phyloP scores from a whole-genome alignment of 2,329 filamentous ascomycete species.

The Rhynchosporium secalis region DNA sequence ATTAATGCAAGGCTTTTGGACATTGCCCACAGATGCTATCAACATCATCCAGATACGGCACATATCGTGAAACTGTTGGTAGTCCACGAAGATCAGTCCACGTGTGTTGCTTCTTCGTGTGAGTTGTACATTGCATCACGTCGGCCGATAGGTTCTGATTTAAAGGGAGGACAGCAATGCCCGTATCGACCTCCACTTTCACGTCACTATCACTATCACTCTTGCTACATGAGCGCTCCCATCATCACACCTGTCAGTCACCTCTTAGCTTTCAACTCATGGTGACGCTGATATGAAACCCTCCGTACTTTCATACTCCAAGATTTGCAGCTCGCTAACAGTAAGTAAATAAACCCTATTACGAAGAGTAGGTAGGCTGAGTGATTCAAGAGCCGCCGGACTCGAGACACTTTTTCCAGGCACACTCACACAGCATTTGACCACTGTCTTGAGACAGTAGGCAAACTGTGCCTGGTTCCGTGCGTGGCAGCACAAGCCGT shows the following conservation, averaged over 20 bases:
- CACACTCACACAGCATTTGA: conserved; percentile 5
- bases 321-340: no score
- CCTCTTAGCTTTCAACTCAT: no score
- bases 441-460: neutral
- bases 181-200: no score
- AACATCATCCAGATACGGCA: neutral
- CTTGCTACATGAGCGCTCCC: no score
- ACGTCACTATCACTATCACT: no score
- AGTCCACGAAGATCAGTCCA: neutral
- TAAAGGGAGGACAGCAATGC: no score
- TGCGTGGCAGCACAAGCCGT: neutral
- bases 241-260: no score
- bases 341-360: no score
- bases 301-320: no score
- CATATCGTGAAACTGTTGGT: neutral
- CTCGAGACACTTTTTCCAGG: neutral
- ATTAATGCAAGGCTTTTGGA: neutral
- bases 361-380: neutral
- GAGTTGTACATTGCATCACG: no score
- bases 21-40: neutral
- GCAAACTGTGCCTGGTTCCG: neutral
- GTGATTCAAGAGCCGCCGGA: neutral
- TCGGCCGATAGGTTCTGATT: no score
- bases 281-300: no score
- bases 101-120: neutral